Conservation (phyloP, 331 rosid species). For the Malus hybrid region DNA sequence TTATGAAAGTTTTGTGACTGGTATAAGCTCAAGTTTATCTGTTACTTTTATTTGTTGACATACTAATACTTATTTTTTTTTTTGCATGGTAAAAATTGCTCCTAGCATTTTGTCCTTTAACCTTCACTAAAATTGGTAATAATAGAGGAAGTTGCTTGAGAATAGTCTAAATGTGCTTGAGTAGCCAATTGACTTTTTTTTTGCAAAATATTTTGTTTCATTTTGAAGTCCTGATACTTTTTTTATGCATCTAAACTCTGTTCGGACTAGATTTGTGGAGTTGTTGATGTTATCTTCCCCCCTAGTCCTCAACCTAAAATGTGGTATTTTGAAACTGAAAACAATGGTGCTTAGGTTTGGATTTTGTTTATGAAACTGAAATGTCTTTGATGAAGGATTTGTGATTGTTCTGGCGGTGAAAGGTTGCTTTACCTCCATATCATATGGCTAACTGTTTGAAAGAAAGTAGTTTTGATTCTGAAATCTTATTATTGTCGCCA, state of each 20-base stretch:
- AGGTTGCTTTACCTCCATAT: neutral
- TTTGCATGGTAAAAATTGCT: neutral
- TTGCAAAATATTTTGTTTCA: neutral
- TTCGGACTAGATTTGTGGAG: neutral
- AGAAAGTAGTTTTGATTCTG: neutral
- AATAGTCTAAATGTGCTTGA: neutral
- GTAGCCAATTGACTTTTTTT: neutral
- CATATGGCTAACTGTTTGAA: neutral
- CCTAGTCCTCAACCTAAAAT: neutral
- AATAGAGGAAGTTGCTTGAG: neutral
- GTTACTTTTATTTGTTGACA: neutral
- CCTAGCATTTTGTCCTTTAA: neutral
- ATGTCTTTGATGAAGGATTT: neutral
- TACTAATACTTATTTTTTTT: neutral
- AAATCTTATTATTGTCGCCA: neutral
- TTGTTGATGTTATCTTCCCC: neutral
- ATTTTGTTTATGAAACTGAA: neutral
- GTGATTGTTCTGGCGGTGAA: neutral
- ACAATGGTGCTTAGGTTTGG: neutral
- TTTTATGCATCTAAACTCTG: too few relatives aligned
- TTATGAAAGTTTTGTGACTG: neutral
- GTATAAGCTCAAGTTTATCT: neutral
- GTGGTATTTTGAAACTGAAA: neutral
- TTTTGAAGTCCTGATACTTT: neutral
- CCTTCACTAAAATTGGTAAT: neutral